A percentile compares a stretch with the other conserved stretches of the same genome.
phyloP scores from a whole-genome alignment of 257 asterid species.

The Voacanga thouarsii region DNA sequence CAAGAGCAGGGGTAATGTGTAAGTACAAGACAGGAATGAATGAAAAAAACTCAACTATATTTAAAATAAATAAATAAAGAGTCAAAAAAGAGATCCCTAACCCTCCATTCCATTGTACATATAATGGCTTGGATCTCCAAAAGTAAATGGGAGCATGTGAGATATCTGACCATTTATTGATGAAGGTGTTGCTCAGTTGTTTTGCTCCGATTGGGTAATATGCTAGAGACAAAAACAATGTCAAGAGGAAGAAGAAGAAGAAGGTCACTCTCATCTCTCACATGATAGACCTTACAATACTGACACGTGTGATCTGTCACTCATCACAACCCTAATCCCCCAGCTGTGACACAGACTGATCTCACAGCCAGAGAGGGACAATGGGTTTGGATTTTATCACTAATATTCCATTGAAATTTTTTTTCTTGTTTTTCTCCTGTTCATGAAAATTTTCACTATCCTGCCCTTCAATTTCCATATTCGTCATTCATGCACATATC shows the following conservation, averaged over 20 bases:
- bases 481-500: not conserved
- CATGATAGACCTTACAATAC: not conserved
- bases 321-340: not conserved
- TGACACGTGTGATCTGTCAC: conserved; percentile 2
- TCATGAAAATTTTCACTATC: not conserved
- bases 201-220: not conserved
- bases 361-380: not conserved
- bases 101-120: not conserved
- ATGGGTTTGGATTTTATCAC: not conserved
- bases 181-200: not conserved
- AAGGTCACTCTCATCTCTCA: not conserved
- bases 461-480: not conserved
- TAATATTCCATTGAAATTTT: not conserved
- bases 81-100: too few relatives aligned
- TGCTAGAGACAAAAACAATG: not conserved
- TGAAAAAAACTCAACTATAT: too few relatives aligned
- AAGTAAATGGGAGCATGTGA: conserved; percentile 9
- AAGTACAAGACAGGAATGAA: too few relatives aligned
- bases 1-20: too few relatives aligned
- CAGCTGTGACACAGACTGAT: not conserved
- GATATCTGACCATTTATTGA: not conserved
- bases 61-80: too few relatives aligned
- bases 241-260: not conserved
- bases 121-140: not conserved
- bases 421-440: too few relatives aligned